Evolutionary conservation across 1,139 yeast species (phyloP).

Genomic region (Blastobotrys capitulatus): DNA sequence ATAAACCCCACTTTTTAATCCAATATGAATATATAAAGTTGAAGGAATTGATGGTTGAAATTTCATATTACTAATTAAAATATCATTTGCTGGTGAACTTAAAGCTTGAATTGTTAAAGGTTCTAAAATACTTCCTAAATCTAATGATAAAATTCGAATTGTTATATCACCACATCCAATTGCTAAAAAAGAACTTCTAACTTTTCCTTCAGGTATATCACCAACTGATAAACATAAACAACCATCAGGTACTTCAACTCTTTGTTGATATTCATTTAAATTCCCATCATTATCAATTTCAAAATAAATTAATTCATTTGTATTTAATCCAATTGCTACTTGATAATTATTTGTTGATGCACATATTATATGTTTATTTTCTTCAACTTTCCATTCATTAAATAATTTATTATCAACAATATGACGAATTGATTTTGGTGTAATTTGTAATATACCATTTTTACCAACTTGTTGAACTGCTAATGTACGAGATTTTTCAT

Average conservation of each 20-base stretch:
- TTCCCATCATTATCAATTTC: conserved; percentile 66
- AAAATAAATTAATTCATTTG: conserved; percentile 73
- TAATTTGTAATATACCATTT: conserved; percentile 64
- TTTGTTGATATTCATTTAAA: conserved; percentile 63
- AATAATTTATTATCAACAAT: conserved; percentile 37
- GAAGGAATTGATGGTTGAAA: conserved; percentile 16
- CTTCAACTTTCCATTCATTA: conserved; percentile 71
- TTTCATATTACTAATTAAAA: conserved; percentile 42
- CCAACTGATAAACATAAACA: conserved; percentile 56
- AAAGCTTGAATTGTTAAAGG: conserved; percentile 62
- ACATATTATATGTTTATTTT: conserved; percentile 53
- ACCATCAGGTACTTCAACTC: conserved; percentile 48
- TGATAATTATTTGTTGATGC: conserved; percentile 66
- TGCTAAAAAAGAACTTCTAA: conserved; percentile 54
- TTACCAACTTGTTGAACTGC: conserved; percentile 66
- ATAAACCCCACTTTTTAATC: conserved; percentile 78
- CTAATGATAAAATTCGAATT: conserved; percentile 63
- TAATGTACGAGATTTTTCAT: conserved; percentile 54
- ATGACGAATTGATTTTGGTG: conserved; percentile 67
- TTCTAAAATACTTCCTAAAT: conserved; percentile 58
- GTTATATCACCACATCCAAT: conserved; percentile 72
- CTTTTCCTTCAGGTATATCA: conserved; percentile 43
- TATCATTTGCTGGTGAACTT: conserved; percentile 50
- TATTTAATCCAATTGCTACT: conserved; percentile 64
- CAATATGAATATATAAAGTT: conserved; percentile 55